Conservation (phyloP, 768 basidiomycete genomes). For the Trichaptum fuscoviolaceum region DNA sequence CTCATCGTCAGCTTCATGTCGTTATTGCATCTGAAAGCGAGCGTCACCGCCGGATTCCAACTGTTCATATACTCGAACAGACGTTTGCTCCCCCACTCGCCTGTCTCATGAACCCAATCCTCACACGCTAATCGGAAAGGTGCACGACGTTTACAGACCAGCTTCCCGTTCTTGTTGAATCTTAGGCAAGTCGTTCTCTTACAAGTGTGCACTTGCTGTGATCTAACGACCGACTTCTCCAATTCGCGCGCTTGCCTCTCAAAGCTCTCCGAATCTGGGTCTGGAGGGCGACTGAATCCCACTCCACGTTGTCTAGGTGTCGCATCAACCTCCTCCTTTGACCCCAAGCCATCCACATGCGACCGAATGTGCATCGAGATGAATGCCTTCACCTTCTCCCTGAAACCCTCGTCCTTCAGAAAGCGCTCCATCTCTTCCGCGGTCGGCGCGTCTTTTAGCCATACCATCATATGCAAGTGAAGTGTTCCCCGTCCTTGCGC, state of each 20-base stretch:
- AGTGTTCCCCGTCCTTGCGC: conserved; percentile 37
- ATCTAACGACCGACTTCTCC: conserved; percentile 22
- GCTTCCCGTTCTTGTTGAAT: conserved; percentile 8
- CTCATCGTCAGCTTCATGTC: conserved; percentile 37
- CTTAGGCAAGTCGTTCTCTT: conserved; percentile 18
- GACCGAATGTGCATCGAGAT: conserved; percentile 29
- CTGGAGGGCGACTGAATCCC: conserved; percentile 28
- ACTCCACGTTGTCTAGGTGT: conserved; percentile 22
- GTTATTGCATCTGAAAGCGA: conserved; percentile 31
- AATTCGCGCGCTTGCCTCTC: conserved; percentile 2
- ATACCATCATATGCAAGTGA: conserved; percentile 36
- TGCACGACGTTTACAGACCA: conserved; percentile 30
- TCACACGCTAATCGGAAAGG: conserved; percentile 14
- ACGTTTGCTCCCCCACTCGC: conserved; percentile 16
- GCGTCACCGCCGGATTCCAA: conserved; percentile 22
- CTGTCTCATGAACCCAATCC: conserved; percentile 13
- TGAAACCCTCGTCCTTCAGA: conserved; percentile 23
- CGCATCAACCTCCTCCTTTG: conserved; percentile 16
- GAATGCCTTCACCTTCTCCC: conserved; percentile 21
- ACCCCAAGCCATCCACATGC: conserved; percentile 21
- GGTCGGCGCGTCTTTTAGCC: conserved; percentile 28
- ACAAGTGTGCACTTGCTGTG: conserved; percentile 32
- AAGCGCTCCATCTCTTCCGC: conserved; percentile 22
- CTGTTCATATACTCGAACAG: conserved; percentile 17
- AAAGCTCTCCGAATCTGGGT: conserved; percentile 27